Percentiles rank a stretch among this genome's conserved stretches.
Conservation (phyloP, 305 asterid genomes). For the Fraxinus platypoda region DNA sequence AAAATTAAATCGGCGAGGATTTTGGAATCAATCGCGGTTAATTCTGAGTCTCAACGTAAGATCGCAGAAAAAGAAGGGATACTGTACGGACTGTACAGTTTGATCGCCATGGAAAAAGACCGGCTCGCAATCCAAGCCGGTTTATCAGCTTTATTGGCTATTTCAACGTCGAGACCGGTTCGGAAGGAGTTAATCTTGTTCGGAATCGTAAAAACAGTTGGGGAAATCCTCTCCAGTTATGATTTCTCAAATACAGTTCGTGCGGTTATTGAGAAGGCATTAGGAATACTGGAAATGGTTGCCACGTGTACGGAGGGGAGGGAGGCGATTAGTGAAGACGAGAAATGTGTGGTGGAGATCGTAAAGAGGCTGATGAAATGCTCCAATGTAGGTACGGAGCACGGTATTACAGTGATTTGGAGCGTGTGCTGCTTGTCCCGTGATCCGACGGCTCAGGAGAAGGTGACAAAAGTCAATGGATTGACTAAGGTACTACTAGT, state of each 20-base stretch:
- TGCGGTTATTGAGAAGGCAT: constrained; percentile 40
- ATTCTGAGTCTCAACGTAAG: constrained; percentile 55
- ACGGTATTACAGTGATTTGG: constrained; percentile 78
- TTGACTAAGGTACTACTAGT: constrained; percentile 76
- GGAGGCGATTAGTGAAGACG: constrained; percentile 50
- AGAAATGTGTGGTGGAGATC: constrained; percentile 56
- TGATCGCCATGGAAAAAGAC: constrained; percentile 33
- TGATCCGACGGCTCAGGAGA: constrained; percentile 52
- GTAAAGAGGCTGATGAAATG: constrained; percentile 71
- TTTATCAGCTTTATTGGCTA: constrained; percentile 49
- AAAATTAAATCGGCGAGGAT: constrained; percentile 59
- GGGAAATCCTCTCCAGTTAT: constrained; percentile 44
- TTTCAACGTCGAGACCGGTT: constrained; percentile 51
- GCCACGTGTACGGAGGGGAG: constrained; percentile 88
- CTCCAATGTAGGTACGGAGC: constrained; percentile 74
- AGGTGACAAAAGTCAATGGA: constrained; percentile 53
- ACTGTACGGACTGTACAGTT: constrained; percentile 46
- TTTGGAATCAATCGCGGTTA: constrained; percentile 45
- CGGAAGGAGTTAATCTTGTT: constrained; percentile 66
- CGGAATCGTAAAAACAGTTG: constrained; percentile 51
- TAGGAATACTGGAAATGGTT: constrained; percentile 43
- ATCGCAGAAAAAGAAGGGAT: constrained; percentile 52
- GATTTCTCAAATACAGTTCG: constrained; percentile 30
- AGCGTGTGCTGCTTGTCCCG: constrained; percentile 74
- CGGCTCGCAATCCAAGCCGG: constrained; percentile 43